A percentile compares a stretch with the other conserved stretches of the same genome.
Conservation (phyloP, 2,329 filamentous ascomycete genomes). For the Exophiala calicioides region DNA sequence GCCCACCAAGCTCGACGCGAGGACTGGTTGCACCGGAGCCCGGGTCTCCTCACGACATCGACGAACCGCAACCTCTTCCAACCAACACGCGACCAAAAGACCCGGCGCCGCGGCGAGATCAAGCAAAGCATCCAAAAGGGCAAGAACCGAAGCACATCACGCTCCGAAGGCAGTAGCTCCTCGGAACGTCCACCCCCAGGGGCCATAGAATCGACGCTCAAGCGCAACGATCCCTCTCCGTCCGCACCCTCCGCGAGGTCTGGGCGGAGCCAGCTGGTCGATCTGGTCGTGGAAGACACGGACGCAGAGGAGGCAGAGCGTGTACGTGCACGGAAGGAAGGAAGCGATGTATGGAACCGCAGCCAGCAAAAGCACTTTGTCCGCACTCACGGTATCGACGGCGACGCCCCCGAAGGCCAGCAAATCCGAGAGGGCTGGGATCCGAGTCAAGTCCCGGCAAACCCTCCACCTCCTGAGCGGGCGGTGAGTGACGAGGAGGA, state of each 20-base stretch:
- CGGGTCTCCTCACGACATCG: conserved; percentile 56
- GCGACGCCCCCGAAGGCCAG: conserved; percentile 23
- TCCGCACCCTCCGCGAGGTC: conserved; percentile 52
- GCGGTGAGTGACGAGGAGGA: conserved; percentile 30
- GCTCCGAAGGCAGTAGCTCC: conserved; percentile 26
- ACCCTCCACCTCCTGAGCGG: conserved; percentile 29
- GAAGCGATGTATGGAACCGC: conserved; percentile 62
- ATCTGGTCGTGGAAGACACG: conserved; percentile 66
- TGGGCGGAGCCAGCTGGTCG: conserved; percentile 62
- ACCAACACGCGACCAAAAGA: conserved; percentile 52
- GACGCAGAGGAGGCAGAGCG: conserved; percentile 63
- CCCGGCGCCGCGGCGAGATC: conserved; percentile 37
- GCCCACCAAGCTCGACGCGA: conserved; percentile 73
- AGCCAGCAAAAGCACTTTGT: conserved; percentile 32
- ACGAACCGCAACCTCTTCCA: conserved; percentile 58
- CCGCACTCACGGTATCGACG: conserved; percentile 28
- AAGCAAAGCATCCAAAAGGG: conserved; percentile 44
- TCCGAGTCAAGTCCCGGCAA: conserved; percentile 26
- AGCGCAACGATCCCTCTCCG: conserved; percentile 43
- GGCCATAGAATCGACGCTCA: conserved; percentile 26
- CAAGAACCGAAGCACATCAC: conserved; percentile 31
- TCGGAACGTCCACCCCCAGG: conserved; percentile 37
- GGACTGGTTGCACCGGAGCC: conserved; percentile 59
- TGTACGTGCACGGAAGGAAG: conserved; percentile 63
- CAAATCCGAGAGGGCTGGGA: conserved; percentile 32